Base-by-base conservation (phyloP, 371 early-diverging fungal species). In the Blakeslea trispora region DNA sequence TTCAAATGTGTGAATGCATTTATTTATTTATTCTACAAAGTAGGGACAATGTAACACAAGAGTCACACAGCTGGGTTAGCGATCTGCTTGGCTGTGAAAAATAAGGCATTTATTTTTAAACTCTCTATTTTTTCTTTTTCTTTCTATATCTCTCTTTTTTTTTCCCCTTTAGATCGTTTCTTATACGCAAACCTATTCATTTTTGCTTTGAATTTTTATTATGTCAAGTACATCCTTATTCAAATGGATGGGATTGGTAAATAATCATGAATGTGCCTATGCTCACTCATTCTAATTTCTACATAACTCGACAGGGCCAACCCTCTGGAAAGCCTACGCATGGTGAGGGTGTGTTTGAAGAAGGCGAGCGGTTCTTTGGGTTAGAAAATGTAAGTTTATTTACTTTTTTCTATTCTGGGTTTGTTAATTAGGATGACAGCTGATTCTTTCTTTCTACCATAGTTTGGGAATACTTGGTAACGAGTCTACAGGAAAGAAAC, bases 401-500 rank as follows among this genome's bases (percentile, higher is more conserved):
- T 17, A n/a, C 10, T 17, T 14, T 11, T 9, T n/a, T 18, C 11
- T 17, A 47, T 28, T n/a, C 14, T 15, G n/a, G n/a, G n/a, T n/a
- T n/a, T n/a, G n/a, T n/a, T n/a, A n/a, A n/a, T n/a, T n/a, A n/a
- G n/a, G n/a, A n/a, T n/a, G n/a, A n/a, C n/a, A n/a, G n/a, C n/a
- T n/a, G n/a, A n/a, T n/a, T n/a, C n/a, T n/a, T n/a, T n/a, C n/a
- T n/a, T n/a, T n/a, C n/a, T n/a, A n/a, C n/a, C n/a, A n/a, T 74
- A 93, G 93, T 92, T 92, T 85, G 94, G 93, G 37, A 94, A 93
- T 73, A 93, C 93, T 24, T 93, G 93, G 91, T 93, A 84, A 68
- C 64, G 1, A 49, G 1, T 8, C 7, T 34, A 34, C n/a, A 21
- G 6, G 14, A 5, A 17, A 37, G 14, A 40, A 15, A 34, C 22